phyloP scores from a whole-genome alignment of 345 rosid genomes.

The Luvunga scandens region DNA sequence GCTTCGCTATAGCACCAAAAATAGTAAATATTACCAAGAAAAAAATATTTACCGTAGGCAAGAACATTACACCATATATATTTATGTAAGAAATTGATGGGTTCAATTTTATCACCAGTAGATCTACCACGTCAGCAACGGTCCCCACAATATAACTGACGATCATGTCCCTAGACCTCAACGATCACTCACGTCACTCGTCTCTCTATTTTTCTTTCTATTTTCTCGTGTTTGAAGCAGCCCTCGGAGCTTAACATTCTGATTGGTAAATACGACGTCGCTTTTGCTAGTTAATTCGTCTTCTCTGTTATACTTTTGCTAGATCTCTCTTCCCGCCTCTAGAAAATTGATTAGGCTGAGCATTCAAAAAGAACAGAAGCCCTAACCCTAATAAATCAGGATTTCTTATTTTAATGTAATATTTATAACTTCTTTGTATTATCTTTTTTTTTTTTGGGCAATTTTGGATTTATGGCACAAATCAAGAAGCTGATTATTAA shows the following conservation, averaged over 20 bases:
- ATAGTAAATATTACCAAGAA: no score
- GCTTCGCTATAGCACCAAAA: no score
- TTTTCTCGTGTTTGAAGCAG: neutral
- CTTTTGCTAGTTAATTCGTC: neutral
- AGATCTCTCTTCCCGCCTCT: neutral
- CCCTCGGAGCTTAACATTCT: neutral
- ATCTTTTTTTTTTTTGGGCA: no score
- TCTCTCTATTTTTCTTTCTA: neutral
- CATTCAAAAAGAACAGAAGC: no score
- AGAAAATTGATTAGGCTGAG: neutral
- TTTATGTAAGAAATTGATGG: no score
- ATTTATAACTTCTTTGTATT: no score
- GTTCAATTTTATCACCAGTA: neutral
- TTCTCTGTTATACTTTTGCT: neutral
- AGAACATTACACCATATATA: no score
- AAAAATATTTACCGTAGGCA: no score
- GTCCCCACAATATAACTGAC: neutral
- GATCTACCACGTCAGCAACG: neutral
- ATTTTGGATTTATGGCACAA: no score
- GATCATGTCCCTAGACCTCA: neutral
- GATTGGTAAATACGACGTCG: neutral
- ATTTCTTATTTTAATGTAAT: neutral
- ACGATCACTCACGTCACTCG: neutral
- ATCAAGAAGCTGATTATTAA: no score
- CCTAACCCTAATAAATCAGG: no score